Evolutionary conservation across 1,284 basidiomycete species (phyloP), one percentile per base, ranked within the genome.

Genomic region (Melampsora abietis-canadensis): DNA sequence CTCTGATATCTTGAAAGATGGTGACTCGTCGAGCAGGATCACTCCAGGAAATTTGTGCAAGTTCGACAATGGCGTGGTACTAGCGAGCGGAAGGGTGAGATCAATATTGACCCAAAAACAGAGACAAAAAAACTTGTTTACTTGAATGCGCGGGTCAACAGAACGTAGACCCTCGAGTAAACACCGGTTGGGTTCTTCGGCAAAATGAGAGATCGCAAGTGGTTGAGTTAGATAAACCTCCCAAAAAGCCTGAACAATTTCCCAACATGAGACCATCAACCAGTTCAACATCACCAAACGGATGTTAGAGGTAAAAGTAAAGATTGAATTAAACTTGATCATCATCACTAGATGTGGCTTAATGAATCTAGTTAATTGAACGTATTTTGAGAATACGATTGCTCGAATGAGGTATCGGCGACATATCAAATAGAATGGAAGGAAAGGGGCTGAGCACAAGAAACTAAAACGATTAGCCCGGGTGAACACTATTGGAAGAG

Each of bases 1-100:
- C 85, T 78, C 88, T 89, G 79, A 89, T 88, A 78, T 91, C 89
- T 0, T 84, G 85, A 78, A 91, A 91, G 0, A 92, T 81, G 0
- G 85, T 84, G 0, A 85, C 83, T 7, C 90, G 84, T 46, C 84
- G 83, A 0, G 84, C 78, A 15, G 82, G 80, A 17, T 83, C 81
- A 37, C 79, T 79, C 10, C 77, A 68, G 10, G 81, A 79, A 12
- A 82, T 69, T 15, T 77, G 73, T 14, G 76, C 76, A 14, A 83
- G 78, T 68, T 83, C 82, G 63, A 79, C 75, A 69, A 79, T 80
- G 3, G 82, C 82, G 62, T 82, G 81, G 63, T 79, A 77, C 82
- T 82, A 66, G 19, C 48, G 21, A 57, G 37, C 37, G 59, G 60
- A 57, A 44, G 63, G 63, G 48, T 76, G n/a, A 61, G 65, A 68